These are phyloP conservation scores for Athelia psychrophila DNA, from an alignment of 1,284 basidiomycete species.

Conservation along the genomic window DNA sequence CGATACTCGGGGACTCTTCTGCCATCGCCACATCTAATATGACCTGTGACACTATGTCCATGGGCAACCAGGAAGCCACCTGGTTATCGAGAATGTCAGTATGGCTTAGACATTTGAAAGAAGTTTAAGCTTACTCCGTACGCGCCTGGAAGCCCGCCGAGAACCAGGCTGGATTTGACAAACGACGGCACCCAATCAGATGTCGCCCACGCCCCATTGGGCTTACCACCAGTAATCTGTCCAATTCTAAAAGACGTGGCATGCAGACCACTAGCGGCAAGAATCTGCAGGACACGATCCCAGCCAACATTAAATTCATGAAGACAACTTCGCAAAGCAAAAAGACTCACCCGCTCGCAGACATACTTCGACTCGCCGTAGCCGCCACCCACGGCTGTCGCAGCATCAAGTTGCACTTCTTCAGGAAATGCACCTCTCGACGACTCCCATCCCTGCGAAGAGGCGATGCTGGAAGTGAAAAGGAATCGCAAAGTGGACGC, in stretches of 20 bases:
- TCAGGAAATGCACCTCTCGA: conserved; percentile 27
- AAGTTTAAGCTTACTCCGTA: conserved; percentile 12
- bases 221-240: conserved; percentile 17
- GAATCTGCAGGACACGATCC: conserved; percentile 14
- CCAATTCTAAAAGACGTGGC: conserved; percentile 22
- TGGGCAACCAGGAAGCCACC: conserved; percentile 25
- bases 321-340: background rate
- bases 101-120: background rate
- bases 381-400: conserved; percentile 20
- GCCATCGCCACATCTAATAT: conserved; percentile 22
- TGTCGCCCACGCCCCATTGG: conserved; percentile 10
- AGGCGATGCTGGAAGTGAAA: conserved; percentile 27
- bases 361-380: conserved; percentile 34
- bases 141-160: conserved; percentile 19
- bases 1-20: conserved; percentile 9
- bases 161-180: conserved; percentile 6
- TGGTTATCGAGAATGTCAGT: conserved; percentile 4
- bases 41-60: conserved; percentile 18
- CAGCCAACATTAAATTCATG: background rate
- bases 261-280: conserved; percentile 24
- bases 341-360: conserved; percentile 26
- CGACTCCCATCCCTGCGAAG: conserved; percentile 19
- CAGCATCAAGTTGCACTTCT: conserved; percentile 17
- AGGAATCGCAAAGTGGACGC: conserved; percentile 17
- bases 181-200: conserved; percentile 12